These are phyloP conservation scores for Axilococcus clingmanii DNA, from an alignment of 139 green algal species.

Conservation along the genomic window DNA sequence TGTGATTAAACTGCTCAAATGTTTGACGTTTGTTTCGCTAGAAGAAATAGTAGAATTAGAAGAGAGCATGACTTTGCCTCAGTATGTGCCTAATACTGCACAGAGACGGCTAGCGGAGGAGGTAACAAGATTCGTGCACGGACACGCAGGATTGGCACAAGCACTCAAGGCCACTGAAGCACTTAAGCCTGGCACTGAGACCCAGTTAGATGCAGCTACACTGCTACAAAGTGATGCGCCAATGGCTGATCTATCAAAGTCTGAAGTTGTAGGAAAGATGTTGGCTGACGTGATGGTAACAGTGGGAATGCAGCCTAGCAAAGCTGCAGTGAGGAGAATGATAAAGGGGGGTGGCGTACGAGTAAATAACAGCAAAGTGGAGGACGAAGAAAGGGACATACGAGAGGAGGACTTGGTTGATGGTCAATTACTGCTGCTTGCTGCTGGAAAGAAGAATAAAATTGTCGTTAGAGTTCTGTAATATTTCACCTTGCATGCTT, in stretches of 20 bases:
- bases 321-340: constrained; percentile 63
- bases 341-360: constrained; percentile 79
- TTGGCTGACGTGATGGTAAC: constrained; percentile 78
- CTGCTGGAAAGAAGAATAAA: constrained; percentile 98
- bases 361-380: constrained; percentile 87
- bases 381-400: constrained; percentile 49
- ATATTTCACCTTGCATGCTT: neutral
- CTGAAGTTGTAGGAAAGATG: constrained; percentile 40
- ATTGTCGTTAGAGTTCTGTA: constrained; percentile 69
- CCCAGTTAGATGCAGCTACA: constrained; percentile 63
- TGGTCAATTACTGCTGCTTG: constrained; percentile 78
- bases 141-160: constrained; percentile 75
- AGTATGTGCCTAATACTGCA: constrained; percentile 79
- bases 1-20: constrained; percentile 66
- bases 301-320: constrained; percentile 71
- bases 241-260: constrained; percentile 32
- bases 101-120: constrained; percentile 86
- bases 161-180: constrained; percentile 82
- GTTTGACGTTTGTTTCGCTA: constrained; percentile 92
- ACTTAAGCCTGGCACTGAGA: constrained; percentile 64
- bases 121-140: constrained; percentile 93
- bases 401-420: constrained; percentile 71
- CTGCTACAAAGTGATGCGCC: constrained; percentile 76
- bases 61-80: constrained; percentile 33
- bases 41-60: constrained; percentile 63